phyloP scores from a whole-genome alignment of 2,329 filamentous ascomycete species.

The Byssothecium circinans region DNA sequence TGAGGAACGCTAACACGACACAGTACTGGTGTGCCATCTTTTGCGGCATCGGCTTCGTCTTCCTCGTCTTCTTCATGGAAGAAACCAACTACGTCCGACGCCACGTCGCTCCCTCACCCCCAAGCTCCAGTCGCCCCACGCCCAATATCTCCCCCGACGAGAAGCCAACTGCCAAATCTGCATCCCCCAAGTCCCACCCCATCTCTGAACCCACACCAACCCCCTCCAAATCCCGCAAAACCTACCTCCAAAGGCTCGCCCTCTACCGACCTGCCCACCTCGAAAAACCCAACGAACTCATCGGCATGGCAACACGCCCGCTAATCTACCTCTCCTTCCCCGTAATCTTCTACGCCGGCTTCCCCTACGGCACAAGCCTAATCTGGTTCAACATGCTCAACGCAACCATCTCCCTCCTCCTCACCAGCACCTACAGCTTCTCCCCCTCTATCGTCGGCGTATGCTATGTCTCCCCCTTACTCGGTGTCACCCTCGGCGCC shows the following conservation, averaged over 20 bases:
- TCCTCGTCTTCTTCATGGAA: slow-evolving; percentile 62
- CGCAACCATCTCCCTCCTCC: slow-evolving; percentile 45
- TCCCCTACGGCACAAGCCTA: slow-evolving; percentile 44
- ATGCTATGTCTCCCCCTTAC: slow-evolving; percentile 39
- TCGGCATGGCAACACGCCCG: slow-evolving; percentile 30
- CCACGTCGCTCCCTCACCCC: not conserved
- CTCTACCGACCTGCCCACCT: slow-evolving; percentile 31
- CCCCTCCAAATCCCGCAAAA: slow-evolving; percentile 22
- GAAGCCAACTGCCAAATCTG: slow-evolving; percentile 6
- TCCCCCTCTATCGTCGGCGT: slow-evolving; percentile 43
- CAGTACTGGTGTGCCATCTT: slow-evolving; percentile 59
- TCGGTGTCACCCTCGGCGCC: slow-evolving; percentile 41
- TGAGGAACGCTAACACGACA: not conserved
- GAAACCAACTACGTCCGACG: slow-evolving; percentile 57
- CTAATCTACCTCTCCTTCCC: slow-evolving; percentile 33
- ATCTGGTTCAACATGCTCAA: slow-evolving; percentile 51
- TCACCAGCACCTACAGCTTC: slow-evolving; percentile 44
- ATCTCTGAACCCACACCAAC: not conserved
- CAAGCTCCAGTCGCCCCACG: not conserved
- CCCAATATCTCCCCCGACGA: slow-evolving; percentile 8
- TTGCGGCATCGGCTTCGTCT: slow-evolving; percentile 50
- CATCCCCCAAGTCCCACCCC: not conserved
- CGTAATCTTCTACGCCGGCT: slow-evolving; percentile 45
- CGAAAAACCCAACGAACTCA: slow-evolving; percentile 31
- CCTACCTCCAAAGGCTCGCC: slow-evolving; percentile 38